Percentiles rank a stretch among this genome's conserved stretches.
Conservation (phyloP, 2,329 filamentous ascomycete genomes). For the Tolypocladium inflatum region DNA sequence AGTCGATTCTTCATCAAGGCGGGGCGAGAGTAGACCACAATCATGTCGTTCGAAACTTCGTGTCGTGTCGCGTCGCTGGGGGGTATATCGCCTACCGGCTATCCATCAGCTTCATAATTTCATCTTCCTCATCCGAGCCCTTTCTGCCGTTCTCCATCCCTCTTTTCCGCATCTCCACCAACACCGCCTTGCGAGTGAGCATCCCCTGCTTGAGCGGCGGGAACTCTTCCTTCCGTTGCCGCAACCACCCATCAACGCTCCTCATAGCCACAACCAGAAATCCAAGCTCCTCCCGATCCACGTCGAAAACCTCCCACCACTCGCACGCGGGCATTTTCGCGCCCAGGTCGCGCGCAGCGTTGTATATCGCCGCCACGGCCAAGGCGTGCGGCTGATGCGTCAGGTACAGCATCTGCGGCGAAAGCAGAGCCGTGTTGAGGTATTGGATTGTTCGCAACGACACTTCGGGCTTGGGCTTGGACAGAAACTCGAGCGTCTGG, state of each 20-base stretch:
- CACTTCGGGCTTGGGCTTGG: constrained; percentile 37
- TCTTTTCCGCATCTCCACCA: constrained; percentile 48
- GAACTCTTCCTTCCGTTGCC: constrained; percentile 47
- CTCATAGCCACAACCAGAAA: constrained; percentile 82
- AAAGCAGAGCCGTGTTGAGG: constrained; percentile 78
- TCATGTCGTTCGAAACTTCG: background rate
- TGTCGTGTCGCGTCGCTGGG: background rate
- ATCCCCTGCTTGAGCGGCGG: constrained; percentile 38
- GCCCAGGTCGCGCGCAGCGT: constrained; percentile 68
- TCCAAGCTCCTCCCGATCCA: constrained; percentile 86
- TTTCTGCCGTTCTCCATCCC: constrained; percentile 24
- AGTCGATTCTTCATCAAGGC: background rate
- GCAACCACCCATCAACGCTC: constrained; percentile 65
- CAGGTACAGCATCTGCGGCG: constrained; percentile 79
- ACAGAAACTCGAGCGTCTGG: constrained; percentile 70
- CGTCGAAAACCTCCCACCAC: constrained; percentile 99
- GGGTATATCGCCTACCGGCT: constrained; percentile 9
- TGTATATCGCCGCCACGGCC: constrained; percentile 82
- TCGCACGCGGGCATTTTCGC: constrained; percentile 72
- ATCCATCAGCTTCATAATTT: constrained; percentile 31
- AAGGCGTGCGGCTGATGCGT: constrained; percentile 85
- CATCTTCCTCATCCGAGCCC: constrained; percentile 29
- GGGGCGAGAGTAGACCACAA: background rate
- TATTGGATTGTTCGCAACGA: constrained; percentile 61
- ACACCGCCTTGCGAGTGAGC: constrained; percentile 47